Conservation (phyloP, 1,284 basidiomycete species). For the Schizopora paradoxa region DNA sequence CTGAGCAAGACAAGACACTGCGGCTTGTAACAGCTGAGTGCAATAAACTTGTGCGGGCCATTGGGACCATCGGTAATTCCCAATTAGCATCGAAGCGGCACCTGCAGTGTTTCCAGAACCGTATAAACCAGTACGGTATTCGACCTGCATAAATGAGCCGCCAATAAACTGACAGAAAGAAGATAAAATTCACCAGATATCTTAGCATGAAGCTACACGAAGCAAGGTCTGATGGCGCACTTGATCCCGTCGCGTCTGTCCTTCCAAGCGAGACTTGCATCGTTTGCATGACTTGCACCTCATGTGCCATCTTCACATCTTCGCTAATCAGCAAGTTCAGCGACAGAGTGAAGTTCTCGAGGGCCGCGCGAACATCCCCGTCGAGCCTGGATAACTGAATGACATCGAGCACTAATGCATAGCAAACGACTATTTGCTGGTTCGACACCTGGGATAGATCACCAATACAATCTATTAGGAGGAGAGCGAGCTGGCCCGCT, state of each 20-base stretch:
- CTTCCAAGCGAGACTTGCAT: conserved; percentile 54
- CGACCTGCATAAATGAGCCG: conserved; percentile 41
- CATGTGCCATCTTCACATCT: conserved; percentile 57
- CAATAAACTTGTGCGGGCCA: conserved; percentile 66
- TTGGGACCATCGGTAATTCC: conserved; percentile 55
- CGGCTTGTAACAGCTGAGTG: conserved; percentile 58
- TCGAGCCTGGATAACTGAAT: conserved; percentile 46
- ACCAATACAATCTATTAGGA: conserved; percentile 52
- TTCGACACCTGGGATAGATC: conserved; percentile 57
- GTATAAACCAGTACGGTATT: conserved; percentile 50
- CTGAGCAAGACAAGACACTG: conserved; percentile 56
- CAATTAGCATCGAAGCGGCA: conserved; percentile 51
- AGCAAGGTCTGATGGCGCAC: conserved; percentile 57
- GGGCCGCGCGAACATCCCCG: conserved; percentile 43
- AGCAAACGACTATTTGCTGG: conserved; percentile 49
- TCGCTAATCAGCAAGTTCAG: conserved; percentile 58
- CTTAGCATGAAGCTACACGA: conserved; percentile 57
- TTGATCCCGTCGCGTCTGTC: conserved; percentile 48
- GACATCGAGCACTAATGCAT: conserved; percentile 50
- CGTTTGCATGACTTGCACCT: conserved; percentile 63
- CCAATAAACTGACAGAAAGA: background rate
- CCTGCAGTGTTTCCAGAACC: conserved; percentile 55
- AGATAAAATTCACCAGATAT: conserved; percentile 36
- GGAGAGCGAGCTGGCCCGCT: conserved; percentile 54
- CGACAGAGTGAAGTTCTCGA: conserved; percentile 56